A percentile compares a stretch with the other conserved stretches of the same genome.
These are phyloP conservation scores for Xanthoceras sorbifolium DNA, from an alignment of 345 rosid species.

Conservation along the genomic window DNA sequence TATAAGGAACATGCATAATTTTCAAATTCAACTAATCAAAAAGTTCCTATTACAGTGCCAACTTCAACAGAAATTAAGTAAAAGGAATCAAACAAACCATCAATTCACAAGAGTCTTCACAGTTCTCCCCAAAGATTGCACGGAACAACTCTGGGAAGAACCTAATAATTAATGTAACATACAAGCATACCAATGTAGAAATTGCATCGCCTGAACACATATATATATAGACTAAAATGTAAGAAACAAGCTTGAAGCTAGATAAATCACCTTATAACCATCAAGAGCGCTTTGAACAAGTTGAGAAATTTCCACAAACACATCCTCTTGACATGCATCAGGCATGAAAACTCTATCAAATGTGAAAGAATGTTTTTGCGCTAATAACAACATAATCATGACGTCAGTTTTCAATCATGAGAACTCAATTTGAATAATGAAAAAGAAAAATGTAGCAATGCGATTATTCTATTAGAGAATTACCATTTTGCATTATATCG, in stretches of 20 bases:
- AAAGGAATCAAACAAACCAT: not conserved
- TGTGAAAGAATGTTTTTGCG: conserved; percentile 80
- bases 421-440: not conserved
- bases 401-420: conserved; percentile 10
- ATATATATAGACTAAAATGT: not conserved
- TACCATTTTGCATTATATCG: conserved; percentile 81
- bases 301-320: conserved; percentile 89
- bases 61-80: not conserved
- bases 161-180: not conserved
- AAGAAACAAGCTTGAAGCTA: not conserved
- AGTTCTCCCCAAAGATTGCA: not conserved
- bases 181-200: not conserved
- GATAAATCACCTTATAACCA: conserved; percentile 82
- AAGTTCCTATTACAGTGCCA: not conserved
- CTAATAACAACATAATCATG: conserved; percentile 39
- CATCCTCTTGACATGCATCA: conserved; percentile 75
- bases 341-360: conserved; percentile 88
- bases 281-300: conserved; percentile 99
- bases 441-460: not conserved
- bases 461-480: not conserved
- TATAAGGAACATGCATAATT: not conserved
- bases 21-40: not conserved
- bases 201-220: not conserved
- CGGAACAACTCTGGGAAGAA: not conserved
- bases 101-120: not conserved